A percentile compares a stretch with the other conserved stretches of the same genome.
These are phyloP conservation scores for Basipetospora sp. DNA, from an alignment of 2,329 filamentous ascomycete species.

Conservation along the genomic window DNA sequence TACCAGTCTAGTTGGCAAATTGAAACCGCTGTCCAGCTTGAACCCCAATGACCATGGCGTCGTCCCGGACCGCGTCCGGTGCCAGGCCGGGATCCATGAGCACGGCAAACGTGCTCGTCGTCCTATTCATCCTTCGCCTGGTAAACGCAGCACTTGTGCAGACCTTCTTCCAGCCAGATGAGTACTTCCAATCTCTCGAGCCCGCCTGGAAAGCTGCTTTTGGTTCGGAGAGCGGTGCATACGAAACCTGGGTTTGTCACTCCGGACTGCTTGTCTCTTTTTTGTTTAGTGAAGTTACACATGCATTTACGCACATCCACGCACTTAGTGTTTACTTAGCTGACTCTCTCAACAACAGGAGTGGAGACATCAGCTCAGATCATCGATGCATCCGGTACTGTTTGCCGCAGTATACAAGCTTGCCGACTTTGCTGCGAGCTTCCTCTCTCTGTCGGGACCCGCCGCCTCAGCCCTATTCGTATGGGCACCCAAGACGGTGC, in stretches of 20 bases:
- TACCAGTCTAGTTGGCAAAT: too few relatives aligned
- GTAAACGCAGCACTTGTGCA: constrained; percentile 62
- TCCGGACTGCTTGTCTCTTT: too few relatives aligned
- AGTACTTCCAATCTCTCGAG: constrained; percentile 91
- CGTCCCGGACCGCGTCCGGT: constrained; percentile 1
- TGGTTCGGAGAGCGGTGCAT: constrained; percentile 61
- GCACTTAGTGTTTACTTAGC: too few relatives aligned
- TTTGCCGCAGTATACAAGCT: constrained; percentile 63
- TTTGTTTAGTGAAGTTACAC: too few relatives aligned
- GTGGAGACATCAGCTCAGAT: constrained; percentile 78
- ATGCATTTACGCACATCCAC: too few relatives aligned
- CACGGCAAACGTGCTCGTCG: constrained; percentile 12
- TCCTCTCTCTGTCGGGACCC: constrained; percentile 16
- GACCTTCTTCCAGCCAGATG: constrained; percentile 96
- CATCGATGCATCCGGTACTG: constrained; percentile 76
- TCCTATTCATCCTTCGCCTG: constrained; percentile 54
- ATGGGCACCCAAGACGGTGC: constrained; percentile 57
- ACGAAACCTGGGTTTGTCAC: constrained; percentile 79
- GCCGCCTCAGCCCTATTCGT: constrained; percentile 51
- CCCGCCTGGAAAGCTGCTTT: constrained; percentile 85
- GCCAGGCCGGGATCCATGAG: constrained; percentile 8
- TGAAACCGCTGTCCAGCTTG: too few relatives aligned
- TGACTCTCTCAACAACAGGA: constrained; percentile 46
- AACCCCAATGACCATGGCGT: not conserved
- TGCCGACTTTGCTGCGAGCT: constrained; percentile 30